These are phyloP conservation scores for Zasmidium cellare DNA, from an alignment of 2,329 filamentous ascomycete species.

Conservation along the genomic window DNA sequence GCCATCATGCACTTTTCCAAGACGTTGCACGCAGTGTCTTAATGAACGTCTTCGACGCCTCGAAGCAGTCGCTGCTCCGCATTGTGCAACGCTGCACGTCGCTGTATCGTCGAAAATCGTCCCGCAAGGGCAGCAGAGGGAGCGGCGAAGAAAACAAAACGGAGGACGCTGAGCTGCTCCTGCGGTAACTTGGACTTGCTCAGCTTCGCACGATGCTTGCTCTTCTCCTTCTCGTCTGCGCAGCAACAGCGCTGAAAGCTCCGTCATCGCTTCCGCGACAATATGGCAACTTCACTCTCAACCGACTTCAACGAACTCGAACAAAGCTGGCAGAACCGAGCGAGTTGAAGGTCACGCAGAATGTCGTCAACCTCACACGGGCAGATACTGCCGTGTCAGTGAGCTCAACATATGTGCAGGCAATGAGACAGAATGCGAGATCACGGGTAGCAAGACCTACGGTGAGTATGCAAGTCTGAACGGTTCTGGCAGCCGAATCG, in stretches of 20 bases:
- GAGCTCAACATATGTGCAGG: slow-evolving; percentile 30
- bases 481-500: not conserved
- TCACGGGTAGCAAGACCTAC: slow-evolving; percentile 9
- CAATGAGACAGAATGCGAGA: slow-evolving; percentile 24
- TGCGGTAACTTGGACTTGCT: not conserved
- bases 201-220: slow-evolving; percentile 2
- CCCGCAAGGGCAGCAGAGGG: not conserved
- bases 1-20: not conserved
- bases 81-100: not conserved
- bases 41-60: not conserved
- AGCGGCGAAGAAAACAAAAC: slow-evolving; percentile 1
- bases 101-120: not conserved
- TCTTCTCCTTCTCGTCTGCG: slow-evolving; percentile 11
- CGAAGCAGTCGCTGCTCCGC: not conserved
- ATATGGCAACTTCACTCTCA: slow-evolving; percentile 21
- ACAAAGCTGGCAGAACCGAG: slow-evolving; percentile 9
- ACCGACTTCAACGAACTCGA: slow-evolving; percentile 16
- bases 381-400: slow-evolving; percentile 20
- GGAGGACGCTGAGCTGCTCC: not conserved
- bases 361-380: slow-evolving; percentile 25
- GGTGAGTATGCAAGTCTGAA: slow-evolving; percentile 9
- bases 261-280: slow-evolving; percentile 8
- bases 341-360: slow-evolving; percentile 26
- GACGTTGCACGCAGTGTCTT: not conserved
- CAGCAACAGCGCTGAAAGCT: slow-evolving; percentile 10